phyloP scores from a whole-genome alignment of 352 stramenopile species.

The Phytophthora kernoviae region DNA sequence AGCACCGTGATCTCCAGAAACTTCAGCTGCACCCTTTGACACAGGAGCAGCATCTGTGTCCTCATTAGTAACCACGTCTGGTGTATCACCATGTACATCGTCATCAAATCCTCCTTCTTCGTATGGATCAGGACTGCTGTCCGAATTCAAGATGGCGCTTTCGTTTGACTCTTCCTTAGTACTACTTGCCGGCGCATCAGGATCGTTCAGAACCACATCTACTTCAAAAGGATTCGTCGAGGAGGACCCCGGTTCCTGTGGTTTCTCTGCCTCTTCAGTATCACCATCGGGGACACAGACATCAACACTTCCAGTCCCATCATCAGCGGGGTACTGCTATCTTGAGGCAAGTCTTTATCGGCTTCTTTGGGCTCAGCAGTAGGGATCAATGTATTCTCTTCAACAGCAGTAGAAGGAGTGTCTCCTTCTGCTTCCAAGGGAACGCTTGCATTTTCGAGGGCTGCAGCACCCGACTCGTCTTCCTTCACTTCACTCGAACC shows the following conservation, averaged over 20 bases:
- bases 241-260: not conserved
- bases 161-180: not conserved
- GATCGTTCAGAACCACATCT: not conserved
- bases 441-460: not conserved
- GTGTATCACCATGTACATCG: too few relatives aligned
- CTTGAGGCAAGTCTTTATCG: not conserved
- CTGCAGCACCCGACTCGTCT: not conserved
- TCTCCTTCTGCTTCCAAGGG: constrained; percentile 1
- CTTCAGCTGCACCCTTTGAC: not conserved
- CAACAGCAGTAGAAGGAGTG: constrained; percentile 4
- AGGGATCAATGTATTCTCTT: not conserved
- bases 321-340: not conserved
- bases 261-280: constrained; percentile 1
- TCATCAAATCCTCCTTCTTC: not conserved
- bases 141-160: too few relatives aligned
- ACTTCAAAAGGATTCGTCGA: not conserved
- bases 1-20: not conserved
- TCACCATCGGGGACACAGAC: not conserved
- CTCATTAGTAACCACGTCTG: not conserved
- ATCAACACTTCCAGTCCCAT: not conserved
- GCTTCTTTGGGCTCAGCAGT: not conserved
- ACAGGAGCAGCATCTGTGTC: not conserved
- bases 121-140: too few relatives aligned
- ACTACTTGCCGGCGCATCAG: not conserved
- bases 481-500: not conserved